Base-by-base conservation (phyloP, 2,329 filamentous ascomycete genomes). In the Penicillium sp. region DNA sequence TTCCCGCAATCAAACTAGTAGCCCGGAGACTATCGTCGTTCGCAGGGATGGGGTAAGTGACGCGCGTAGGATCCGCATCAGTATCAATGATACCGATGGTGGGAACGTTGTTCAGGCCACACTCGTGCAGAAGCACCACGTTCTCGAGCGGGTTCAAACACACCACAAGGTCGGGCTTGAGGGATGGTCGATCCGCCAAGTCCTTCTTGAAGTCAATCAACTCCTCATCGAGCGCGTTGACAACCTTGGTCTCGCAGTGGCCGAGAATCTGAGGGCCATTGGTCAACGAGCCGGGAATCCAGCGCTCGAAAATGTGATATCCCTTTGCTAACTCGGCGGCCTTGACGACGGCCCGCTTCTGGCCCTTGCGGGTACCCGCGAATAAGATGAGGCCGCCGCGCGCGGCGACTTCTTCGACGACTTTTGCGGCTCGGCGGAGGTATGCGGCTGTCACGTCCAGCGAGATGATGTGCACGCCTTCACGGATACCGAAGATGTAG, bases 71-170 rank as follows among this genome's bases (percentile, higher is more conserved):
- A 74, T 97, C 90, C 2, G 87, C 88, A 73, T 99, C 90, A 1
- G 94, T 97, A 74, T 99, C 94, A 63, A 97, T 89, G 54, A 99
- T 82, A 44, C 93, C 94, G 67, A 99, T 94, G 0, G 94, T 97
- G 1, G 94, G 94, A 54, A 99, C 90, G 68, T 88, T 90, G 71
- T 91, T 88, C 54, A 92, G 72, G 0, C 89, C 90, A 72, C 94
- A 97, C 79, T 99, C 94, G 74, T 94, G 91, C 68, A 99, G 79
- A 71, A 97, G 72, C 6, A 92, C 86, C 68, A 90, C 91, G 74
- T 99, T 97, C 80, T 99, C 94, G 54, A 93, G 70, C 10, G 93
- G 93, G 72, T 97, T 99, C 66, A 99, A 71, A 69, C 91, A 94
- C 11, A 99, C 86, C 1, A 99, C 93, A 55, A 99, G 77, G 71